Evolutionary conservation across 176 grass and related monocot genomes (phyloP).

Genomic region (Carex parvula): DNA sequence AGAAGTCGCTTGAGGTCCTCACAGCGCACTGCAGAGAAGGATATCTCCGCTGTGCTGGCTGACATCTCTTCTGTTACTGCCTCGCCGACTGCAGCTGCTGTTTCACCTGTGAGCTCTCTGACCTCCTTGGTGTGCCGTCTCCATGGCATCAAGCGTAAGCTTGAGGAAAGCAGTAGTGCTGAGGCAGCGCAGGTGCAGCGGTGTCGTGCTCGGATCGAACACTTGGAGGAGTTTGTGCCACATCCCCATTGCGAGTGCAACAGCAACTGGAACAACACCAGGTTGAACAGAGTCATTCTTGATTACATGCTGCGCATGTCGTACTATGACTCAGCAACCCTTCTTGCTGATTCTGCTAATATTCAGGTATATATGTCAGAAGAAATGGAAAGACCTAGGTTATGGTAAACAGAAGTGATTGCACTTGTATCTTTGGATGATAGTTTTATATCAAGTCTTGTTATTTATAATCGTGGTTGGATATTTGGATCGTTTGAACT

Average conservation of each 20-base stretch:
- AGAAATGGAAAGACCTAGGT: not conserved
- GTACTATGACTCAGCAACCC: conserved; percentile 68
- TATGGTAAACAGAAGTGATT: not conserved
- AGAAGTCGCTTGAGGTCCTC: conserved; percentile 59
- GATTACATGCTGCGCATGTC: conserved; percentile 99
- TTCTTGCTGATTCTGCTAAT: conserved; percentile 45
- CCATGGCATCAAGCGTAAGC: conserved; percentile 96
- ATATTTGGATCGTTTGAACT: not conserved
- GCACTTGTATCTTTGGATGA: not conserved
- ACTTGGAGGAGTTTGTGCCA: conserved; percentile 37
- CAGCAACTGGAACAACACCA: conserved; percentile 50
- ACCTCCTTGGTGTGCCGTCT: conserved; percentile 89
- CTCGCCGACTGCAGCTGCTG: not conserved
- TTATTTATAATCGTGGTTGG: not conserved
- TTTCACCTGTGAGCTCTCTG: conserved; percentile 49
- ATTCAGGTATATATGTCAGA: conserved; percentile 58
- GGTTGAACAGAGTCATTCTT: conserved; percentile 78
- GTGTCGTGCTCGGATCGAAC: conserved; percentile 73
- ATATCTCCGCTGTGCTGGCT: conserved; percentile 60
- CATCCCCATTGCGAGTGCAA: conserved; percentile 42
- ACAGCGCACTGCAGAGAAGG: conserved; percentile 81
- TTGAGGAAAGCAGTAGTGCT: conserved; percentile 52
- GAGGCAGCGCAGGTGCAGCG: conserved; percentile 77
- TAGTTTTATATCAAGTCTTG: not conserved
- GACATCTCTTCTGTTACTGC: conserved; percentile 36